These are phyloP conservation scores for Paragyromitra xinjiangensis DNA, from an alignment of 495 filamentous ascomycete genomes.

Conservation along the genomic window DNA sequence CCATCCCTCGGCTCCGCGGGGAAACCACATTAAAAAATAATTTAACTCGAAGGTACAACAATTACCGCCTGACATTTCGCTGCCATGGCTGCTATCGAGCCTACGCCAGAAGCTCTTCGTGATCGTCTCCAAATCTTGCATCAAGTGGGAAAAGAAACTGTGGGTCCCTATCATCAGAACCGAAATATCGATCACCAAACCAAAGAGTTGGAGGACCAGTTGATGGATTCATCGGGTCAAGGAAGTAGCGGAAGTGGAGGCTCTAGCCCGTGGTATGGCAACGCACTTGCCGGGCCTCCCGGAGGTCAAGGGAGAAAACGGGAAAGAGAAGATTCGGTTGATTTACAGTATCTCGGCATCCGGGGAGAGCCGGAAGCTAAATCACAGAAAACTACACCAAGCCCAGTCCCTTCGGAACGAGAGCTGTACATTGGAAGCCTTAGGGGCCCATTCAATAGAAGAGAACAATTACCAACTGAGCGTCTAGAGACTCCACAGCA, in stretches of 20 bases:
- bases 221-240: constrained; percentile 49
- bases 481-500: constrained; percentile 14
- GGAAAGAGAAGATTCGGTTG: constrained; percentile 46
- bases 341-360: constrained; percentile 45
- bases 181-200: constrained; percentile 37
- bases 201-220: constrained; percentile 37
- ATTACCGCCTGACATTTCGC: constrained; percentile 17
- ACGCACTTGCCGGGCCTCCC: constrained; percentile 9
- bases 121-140: constrained; percentile 34
- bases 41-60: constrained; percentile 22
- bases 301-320: constrained; percentile 45
- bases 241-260: constrained; percentile 49
- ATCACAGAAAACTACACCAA: constrained; percentile 52
- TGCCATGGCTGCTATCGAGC: constrained; percentile 39
- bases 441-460: constrained; percentile 33
- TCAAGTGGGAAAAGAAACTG: constrained; percentile 6
- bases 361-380: constrained; percentile 45
- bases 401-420: constrained; percentile 33
- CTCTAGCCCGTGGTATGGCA: constrained; percentile 44
- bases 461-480: constrained; percentile 20
- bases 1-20: constrained; percentile 47
- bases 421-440: constrained; percentile 25
- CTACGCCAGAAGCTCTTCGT: constrained; percentile 43
- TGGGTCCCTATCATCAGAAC: constrained; percentile 26
- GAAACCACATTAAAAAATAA: constrained; percentile 35